phyloP scores from a whole-genome alignment of 1,139 yeast genomes.

The Arxiozyma slooffiae region DNA sequence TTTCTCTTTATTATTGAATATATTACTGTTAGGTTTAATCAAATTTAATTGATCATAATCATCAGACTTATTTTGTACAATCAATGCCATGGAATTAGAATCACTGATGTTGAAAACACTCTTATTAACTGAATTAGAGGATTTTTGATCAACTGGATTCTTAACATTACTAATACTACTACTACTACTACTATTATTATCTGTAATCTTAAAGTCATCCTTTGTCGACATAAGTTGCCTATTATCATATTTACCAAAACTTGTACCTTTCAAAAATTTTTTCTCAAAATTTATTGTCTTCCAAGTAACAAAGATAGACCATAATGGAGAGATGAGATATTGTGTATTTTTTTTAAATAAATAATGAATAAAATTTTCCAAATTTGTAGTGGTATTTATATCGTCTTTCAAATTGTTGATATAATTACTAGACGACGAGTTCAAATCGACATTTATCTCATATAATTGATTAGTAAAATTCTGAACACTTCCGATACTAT shows the following conservation, averaged over 20 bases:
- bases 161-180: not conserved
- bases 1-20: conserved; percentile 23
- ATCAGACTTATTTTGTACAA: conserved; percentile 32
- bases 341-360: conserved; percentile 23
- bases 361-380: conserved; percentile 26
- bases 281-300: conserved; percentile 41
- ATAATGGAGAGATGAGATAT: conserved; percentile 39
- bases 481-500: not conserved
- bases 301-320: conserved; percentile 58
- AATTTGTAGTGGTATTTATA: conserved; percentile 20
- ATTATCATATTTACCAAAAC: conserved; percentile 4
- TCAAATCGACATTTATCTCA: conserved; percentile 9
- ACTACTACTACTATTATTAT: not conserved
- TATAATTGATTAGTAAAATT: conserved; percentile 10
- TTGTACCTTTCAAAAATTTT: conserved; percentile 6
- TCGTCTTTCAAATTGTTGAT: conserved; percentile 14
- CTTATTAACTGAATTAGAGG: conserved; percentile 4
- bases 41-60: conserved; percentile 31
- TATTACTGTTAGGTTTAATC: conserved; percentile 25
- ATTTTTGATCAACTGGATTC: not conserved
- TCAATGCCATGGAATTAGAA: conserved; percentile 29
- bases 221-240: not conserved
- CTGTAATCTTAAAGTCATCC: conserved; percentile 9
- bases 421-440: not conserved
- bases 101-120: conserved; percentile 23